Percentiles rank a stretch among this genome's conserved stretches.
phyloP scores from a whole-genome alignment of 225 moss, liverwort and hornwort genomes.

The Climacium dendroides region DNA sequence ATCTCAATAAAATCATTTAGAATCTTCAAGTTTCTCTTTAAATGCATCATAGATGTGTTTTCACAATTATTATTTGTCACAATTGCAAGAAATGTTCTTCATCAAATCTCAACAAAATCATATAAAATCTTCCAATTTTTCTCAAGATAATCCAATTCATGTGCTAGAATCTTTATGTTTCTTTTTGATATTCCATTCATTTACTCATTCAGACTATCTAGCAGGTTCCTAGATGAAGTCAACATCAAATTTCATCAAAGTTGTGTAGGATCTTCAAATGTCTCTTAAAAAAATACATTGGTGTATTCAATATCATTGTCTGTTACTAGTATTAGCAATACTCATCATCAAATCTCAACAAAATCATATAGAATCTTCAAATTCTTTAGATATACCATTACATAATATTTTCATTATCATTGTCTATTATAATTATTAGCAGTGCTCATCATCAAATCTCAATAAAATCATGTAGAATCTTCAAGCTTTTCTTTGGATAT shows the following conservation, averaged over 20 bases:
- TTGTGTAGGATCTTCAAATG: not conserved
- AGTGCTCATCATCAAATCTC: too few relatives aligned
- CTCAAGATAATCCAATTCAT: too few relatives aligned
- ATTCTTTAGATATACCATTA: too few relatives aligned
- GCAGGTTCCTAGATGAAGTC: too few relatives aligned
- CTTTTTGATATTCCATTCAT: not conserved
- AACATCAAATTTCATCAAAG: not conserved
- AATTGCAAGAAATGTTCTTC: rapidly evolving
- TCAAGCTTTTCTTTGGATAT: too few relatives aligned
- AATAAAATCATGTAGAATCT: too few relatives aligned
- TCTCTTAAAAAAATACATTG: too few relatives aligned
- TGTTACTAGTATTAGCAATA: rapidly evolving
- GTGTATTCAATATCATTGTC: too few relatives aligned
- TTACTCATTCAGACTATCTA: rapidly evolving
- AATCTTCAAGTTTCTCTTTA: not conserved
- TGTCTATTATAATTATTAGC: too few relatives aligned
- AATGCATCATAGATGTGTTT: too few relatives aligned
- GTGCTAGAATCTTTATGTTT: not conserved
- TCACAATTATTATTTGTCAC: rapidly evolving
- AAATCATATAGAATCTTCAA: not conserved
- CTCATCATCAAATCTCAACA: not conserved
- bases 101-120: not conserved
- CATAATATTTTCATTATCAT: too few relatives aligned
- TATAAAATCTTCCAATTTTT: not conserved
- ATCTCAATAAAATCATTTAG: not conserved